These are phyloP conservation scores for Daldinia sp. DNA, from an alignment of 2,329 filamentous ascomycete genomes.

Conservation along the genomic window DNA sequence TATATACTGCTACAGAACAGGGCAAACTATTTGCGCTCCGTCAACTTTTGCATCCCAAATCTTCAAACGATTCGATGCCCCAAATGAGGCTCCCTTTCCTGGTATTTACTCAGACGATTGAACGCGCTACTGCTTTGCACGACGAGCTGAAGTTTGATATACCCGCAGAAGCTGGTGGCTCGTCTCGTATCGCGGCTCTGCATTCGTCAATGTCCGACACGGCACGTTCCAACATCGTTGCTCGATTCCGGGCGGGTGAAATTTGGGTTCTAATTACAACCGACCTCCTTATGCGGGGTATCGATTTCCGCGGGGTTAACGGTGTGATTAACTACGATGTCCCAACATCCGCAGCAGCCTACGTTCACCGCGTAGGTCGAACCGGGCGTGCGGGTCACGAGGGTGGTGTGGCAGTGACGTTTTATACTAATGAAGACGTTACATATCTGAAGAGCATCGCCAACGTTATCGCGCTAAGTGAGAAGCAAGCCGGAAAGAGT, in stretches of 20 bases:
- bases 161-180: constrained; percentile 83
- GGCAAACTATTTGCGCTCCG: constrained; percentile 92
- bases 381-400: constrained; percentile 88
- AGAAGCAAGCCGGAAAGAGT: constrained; percentile 70
- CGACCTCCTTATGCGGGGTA: constrained; percentile 87
- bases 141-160: constrained; percentile 95
- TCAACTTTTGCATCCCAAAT: constrained; percentile 82
- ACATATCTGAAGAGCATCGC: constrained; percentile 88
- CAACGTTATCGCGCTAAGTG: constrained; percentile 86
- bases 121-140: constrained; percentile 85
- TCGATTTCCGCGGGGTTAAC: constrained; percentile 95
- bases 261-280: constrained; percentile 98
- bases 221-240: constrained; percentile 82
- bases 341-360: constrained; percentile 86
- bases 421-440: constrained; percentile 96
- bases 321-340: constrained; percentile 98
- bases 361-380: constrained; percentile 91
- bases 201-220: constrained; percentile 85
- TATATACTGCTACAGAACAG: constrained; percentile 90
- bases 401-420: constrained; percentile 89
- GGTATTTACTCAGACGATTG: constrained; percentile 95
- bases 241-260: constrained; percentile 87
- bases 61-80: constrained; percentile 59
- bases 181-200: constrained; percentile 84
- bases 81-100: constrained; percentile 86